Percentiles rank a stretch among this genome's conserved stretches.
Evolutionary conservation across 1,284 basidiomycete species (phyloP).

Genomic region (Rhodotorula sp.): DNA sequence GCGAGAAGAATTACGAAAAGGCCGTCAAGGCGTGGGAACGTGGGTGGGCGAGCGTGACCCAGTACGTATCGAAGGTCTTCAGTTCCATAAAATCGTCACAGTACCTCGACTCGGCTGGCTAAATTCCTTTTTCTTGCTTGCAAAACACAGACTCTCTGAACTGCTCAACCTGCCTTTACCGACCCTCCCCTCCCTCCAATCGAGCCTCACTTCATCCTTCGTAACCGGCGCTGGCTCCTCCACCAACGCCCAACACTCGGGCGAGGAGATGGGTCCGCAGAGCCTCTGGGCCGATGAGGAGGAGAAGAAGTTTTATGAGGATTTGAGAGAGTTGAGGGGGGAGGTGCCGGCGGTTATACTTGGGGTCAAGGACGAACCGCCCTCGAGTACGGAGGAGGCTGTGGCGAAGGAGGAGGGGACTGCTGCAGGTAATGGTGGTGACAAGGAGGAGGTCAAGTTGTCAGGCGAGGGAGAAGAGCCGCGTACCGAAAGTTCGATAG

Average conservation of each 20-base stretch:
- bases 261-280: slow-evolving; percentile 52
- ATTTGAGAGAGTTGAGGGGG: slow-evolving; percentile 85
- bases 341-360: slow-evolving; percentile 84
- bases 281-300: slow-evolving; percentile 99
- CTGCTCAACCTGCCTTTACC: slow-evolving; percentile 79
- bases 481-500: not conserved
- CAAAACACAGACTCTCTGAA: slow-evolving; percentile 70
- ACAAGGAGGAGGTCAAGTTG: slow-evolving; percentile 1
- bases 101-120: too few species aligned
- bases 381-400: slow-evolving; percentile 22
- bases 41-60: slow-evolving; percentile 71
- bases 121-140: not conserved
- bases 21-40: slow-evolving; percentile 96
- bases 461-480: not conserved
- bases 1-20: slow-evolving; percentile 97
- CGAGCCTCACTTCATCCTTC: slow-evolving; percentile 46
- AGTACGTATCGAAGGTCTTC: slow-evolving; percentile 17
- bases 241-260: not conserved
- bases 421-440: not conserved
- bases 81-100: too few species aligned
- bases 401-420: slow-evolving; percentile 43
- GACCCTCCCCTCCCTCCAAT: slow-evolving; percentile 71
- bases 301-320: slow-evolving; percentile 90
- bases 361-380: slow-evolving; percentile 52
- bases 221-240: slow-evolving; percentile 32